Base-by-base conservation (phyloP, 495 filamentous ascomycete genomes). In the Penicillium chermesinum region DNA sequence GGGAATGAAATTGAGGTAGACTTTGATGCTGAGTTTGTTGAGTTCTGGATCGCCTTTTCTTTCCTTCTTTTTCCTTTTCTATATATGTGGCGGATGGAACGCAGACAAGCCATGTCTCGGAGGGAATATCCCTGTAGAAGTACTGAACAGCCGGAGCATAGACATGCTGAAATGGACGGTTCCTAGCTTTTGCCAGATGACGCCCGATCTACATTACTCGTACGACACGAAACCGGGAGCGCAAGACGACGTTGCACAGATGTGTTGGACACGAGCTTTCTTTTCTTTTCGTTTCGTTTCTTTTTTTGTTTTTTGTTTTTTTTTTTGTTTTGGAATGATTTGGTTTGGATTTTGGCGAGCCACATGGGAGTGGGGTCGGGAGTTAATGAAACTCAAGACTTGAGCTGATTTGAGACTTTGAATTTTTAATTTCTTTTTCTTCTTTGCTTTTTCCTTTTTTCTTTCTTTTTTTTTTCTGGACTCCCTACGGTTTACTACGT, bases 201-300 rank as follows among this genome's bases (percentile, higher is more conserved):
- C 47, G 43, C 38, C 39, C 47, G 47, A 44, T 43, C 39, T 43
- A 43, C 38, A 40, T 41, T 48, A 10, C 15, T 44, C 19, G 48
- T 51, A 46, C 49, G 37, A 51, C 37, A 38, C 33, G 42, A 51
- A 38, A 46, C 36, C 17, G 38, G 32, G 34, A 15, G 40, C 21
- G 34, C 19, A 35, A 49, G 35, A 27, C 22, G 7, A 30, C 33
- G 49, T 52, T 15, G 49, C 21, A 40, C 41, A 50, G 34, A 25
- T 49, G 48, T 38, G 43, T 37, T 42, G 49, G 25, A 41, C 49
- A 46, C 49, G 49, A 46, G 48, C 44, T 39, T 14, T n/a, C n/a
- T n/a, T n/a, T n/a, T n/a, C n/a, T n/a, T n/a, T n/a, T n/a, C n/a
- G n/a, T n/a, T n/a, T n/a, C n/a, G n/a, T n/a, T n/a, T n/a, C n/a